Percentiles rank a stretch among this genome's conserved stretches.
These are phyloP conservation scores for Solanum paucissectum DNA, from an alignment of 257 asterid species.

Conservation along the genomic window DNA sequence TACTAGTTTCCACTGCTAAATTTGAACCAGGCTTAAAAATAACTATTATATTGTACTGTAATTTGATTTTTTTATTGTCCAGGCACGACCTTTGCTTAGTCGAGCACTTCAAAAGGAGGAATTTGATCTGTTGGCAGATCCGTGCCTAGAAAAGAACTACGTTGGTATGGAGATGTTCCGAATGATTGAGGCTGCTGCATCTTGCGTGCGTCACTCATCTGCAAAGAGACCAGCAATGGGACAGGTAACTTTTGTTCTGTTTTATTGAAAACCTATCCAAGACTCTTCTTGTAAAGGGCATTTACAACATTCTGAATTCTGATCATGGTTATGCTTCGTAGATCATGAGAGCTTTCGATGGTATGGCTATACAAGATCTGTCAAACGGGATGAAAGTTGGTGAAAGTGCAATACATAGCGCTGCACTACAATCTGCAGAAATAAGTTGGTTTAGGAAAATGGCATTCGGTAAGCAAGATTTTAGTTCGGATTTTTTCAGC, in stretches of 20 bases:
- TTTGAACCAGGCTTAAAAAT: not conserved
- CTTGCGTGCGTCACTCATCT: slow-evolving; percentile 87
- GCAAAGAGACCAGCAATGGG: slow-evolving; percentile 85
- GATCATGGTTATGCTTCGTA: slow-evolving; percentile 9
- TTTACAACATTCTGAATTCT: not conserved
- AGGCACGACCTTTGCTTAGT: slow-evolving; percentile 87
- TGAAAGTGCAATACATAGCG: slow-evolving; percentile 58
- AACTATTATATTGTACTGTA: not conserved
- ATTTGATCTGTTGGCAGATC: slow-evolving; percentile 56
- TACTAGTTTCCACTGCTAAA: not conserved
- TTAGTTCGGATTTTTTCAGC: slow-evolving; percentile 56
- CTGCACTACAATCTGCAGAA: slow-evolving; percentile 75
- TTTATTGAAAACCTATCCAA: not conserved
- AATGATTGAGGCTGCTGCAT: slow-evolving; percentile 82
- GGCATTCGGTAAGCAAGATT: slow-evolving; percentile 78
- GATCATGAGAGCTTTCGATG: slow-evolving; percentile 86
- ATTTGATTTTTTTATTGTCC: slow-evolving; percentile 6
- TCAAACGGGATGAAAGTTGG: slow-evolving; percentile 89
- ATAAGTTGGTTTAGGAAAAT: slow-evolving; percentile 63
- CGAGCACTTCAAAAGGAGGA: slow-evolving; percentile 57
- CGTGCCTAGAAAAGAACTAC: slow-evolving; percentile 54
- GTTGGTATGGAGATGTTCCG: slow-evolving; percentile 54
- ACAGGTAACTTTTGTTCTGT: slow-evolving; percentile 34
- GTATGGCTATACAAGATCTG: slow-evolving; percentile 47
- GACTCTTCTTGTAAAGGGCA: not conserved